phyloP scores from a whole-genome alignment of 2,329 filamentous ascomycete species.

The Leptographium radiaticola region DNA sequence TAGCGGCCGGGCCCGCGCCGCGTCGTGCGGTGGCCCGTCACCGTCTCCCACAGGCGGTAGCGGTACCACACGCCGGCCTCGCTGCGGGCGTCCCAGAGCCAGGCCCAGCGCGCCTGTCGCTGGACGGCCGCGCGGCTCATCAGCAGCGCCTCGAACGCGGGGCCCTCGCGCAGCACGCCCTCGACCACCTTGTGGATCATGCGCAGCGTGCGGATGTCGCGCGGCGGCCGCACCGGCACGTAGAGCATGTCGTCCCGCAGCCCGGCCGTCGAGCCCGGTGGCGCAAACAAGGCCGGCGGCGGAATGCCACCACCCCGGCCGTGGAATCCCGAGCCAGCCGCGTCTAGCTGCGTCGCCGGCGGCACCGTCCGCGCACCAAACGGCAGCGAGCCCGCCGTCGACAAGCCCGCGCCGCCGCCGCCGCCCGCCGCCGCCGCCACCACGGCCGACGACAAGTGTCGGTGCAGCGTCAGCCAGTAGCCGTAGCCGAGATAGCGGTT shows the following conservation, averaged over 20 bases:
- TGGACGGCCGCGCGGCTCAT: conserved; percentile 81
- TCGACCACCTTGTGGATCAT: conserved; percentile 86
- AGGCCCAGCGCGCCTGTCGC: conserved; percentile 80
- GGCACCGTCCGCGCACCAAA: conserved; percentile 8
- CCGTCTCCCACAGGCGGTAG: conserved; percentile 77
- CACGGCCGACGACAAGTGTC: conserved; percentile 72
- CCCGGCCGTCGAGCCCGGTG: conserved; percentile 20
- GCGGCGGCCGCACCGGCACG: conserved; percentile 62
- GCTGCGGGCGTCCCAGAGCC: conserved; percentile 79
- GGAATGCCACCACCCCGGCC: conserved; percentile 25
- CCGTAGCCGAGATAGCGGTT: conserved; percentile 79
- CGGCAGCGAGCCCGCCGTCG: conserved; percentile 23
- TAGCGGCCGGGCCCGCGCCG: conserved; percentile 36
- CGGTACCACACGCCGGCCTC: conserved; percentile 80
- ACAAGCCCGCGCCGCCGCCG: conserved; percentile 8
- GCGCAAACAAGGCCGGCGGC: conserved; percentile 62
- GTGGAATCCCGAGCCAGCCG: not conserved
- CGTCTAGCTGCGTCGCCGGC: conserved; percentile 16
- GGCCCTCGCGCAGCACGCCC: conserved; percentile 61
- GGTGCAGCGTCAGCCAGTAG: conserved; percentile 65
- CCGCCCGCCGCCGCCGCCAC: conserved; percentile 28
- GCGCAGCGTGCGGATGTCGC: conserved; percentile 64
- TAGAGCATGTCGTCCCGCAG: conserved; percentile 37
- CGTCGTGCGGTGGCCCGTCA: conserved; percentile 51
- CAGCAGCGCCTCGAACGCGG: conserved; percentile 80